Base-by-base conservation (phyloP, 495 filamentous ascomycete species). In the Podospora appendiculata region DNA sequence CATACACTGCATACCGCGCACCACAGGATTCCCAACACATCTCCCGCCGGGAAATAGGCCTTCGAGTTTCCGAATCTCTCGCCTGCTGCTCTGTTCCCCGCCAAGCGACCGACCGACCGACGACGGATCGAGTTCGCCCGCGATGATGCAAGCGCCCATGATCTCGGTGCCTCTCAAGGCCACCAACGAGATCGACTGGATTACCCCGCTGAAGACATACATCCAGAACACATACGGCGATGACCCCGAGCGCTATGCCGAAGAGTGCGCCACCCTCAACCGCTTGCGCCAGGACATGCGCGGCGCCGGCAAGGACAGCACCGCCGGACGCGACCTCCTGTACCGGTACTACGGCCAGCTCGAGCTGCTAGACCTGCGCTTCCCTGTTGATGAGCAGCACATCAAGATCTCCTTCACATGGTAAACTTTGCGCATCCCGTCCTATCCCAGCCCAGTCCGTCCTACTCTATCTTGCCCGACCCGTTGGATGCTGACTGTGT, bases 331-430 rank as follows among this genome's bases (percentile, higher is more conserved):
- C 66, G 93, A 98, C 69, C 71, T 98, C 52, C 72, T 98, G 38
- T 98, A 98, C 69, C 83, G 94, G 63, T 98, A 98, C 68, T 98
- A 98, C 63, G 93, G 92, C 32, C 93, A 98, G 69, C 78, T 98
- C 55, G 93, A 98, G 72, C 74, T 97, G 51, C 68, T 98, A 60
- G 93, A 98, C 64, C 77, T 98, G 50, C 79, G 93, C 55, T 98
- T 98, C 66, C 94, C 94, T 4, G 88, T 98, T 16, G 94, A 98
- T 63, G 93, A 97, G 73, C 91, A 95, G 61, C 92, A 97, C 59
- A 96, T 98, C 73, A 96, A 96, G 73, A 95, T 98, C 56, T 88
- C 88, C 3, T 98, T 98, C 69, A 97, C 94, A 48, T 98, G 93
- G 93, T 98, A 80, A 58, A 76, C 18, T 36, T 18, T 48, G 48